phyloP scores from a whole-genome alignment of 352 stramenopile genomes.

The Phytophthora hibernalis region DNA sequence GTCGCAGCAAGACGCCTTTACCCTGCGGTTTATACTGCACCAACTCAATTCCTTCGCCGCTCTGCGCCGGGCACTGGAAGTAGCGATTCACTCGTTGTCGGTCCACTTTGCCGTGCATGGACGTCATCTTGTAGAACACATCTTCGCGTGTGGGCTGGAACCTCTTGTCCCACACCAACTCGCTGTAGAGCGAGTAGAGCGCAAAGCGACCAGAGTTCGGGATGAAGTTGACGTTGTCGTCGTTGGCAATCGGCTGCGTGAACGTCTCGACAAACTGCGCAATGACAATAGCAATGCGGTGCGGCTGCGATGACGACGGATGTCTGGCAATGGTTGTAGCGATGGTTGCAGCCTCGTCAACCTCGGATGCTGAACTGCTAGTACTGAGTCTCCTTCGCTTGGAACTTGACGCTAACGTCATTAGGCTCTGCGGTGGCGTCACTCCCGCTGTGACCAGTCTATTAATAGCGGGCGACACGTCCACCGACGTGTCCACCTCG shows the following conservation, averaged over 20 bases:
- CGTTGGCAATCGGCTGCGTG: conserved; percentile 56
- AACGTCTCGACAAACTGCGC: conserved; percentile 59
- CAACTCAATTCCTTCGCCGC: conserved; percentile 19
- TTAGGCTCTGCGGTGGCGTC: conserved; percentile 12
- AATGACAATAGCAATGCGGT: conserved; percentile 44
- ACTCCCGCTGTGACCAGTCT: conserved; percentile 12
- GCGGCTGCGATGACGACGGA: not conserved
- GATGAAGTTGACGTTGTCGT: conserved; percentile 73
- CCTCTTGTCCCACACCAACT: conserved; percentile 39
- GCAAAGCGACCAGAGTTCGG: conserved; percentile 52
- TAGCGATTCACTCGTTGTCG: conserved; percentile 61
- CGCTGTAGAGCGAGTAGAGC: conserved; percentile 54
- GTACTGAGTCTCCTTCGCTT: conserved; percentile 26
- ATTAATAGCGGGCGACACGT: conserved; percentile 4
- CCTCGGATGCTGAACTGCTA: not conserved
- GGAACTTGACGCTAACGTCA: not conserved
- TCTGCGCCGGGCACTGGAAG: conserved; percentile 35
- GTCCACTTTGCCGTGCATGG: conserved; percentile 61
- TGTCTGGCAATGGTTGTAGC: not conserved
- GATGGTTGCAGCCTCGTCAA: not conserved
- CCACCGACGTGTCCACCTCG: not conserved
- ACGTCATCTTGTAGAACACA: conserved; percentile 76
- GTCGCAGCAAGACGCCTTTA: conserved; percentile 57
- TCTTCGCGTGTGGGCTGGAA: conserved; percentile 56
- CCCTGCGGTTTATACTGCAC: conserved; percentile 57